Base-by-base conservation (phyloP, 2,329 filamentous ascomycete genomes). In the Rhinocladiella similis region DNA sequence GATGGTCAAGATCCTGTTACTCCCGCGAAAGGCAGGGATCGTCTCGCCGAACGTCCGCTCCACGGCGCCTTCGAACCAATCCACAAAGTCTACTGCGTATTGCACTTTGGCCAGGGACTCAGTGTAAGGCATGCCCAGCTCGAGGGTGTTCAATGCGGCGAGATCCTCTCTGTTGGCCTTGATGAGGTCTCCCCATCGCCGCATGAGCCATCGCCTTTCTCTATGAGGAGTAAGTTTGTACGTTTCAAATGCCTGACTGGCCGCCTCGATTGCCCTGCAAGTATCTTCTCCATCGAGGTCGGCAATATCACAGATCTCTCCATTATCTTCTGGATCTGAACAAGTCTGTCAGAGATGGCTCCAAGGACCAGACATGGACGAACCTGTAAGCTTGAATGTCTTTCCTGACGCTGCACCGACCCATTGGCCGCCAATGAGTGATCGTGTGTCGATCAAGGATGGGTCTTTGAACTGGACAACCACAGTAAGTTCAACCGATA, bases 81-180 rank as follows among this genome's bases (percentile, higher is more conserved):
- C 45, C 12, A 57, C 19, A n/a, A 53, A 57, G 33, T 47, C 33
- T 0, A 77, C 73, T 3, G 75, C 77, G 53, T 79, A 81, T 1
- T 62, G 58, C 1, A 78, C 72, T 59, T 79, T 78, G 16, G 73
- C 76, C 53, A 72, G 71, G 0, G 80, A 75, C 59, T 81, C 78
- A 4, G 75, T 72, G 10, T 79, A 62, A 0, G 81, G 76, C 70
- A 85, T 85, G 12, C 82, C 83, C 62, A 84, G 83, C 69, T 85
- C 82, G 69, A 79, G 77, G 10, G 79, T 82, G 54, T 84, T 77
- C 45, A 85, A 72, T 47, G 73, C 78, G 73, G 63, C 61, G 12
- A 62, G 56, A 42, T 65, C 63, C 5, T 58, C 55, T 14, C 47
- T 58, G 47, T 62, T 62, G 41, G 36, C 58, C 35, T 58, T 56